Percentiles rank a stretch among this genome's conserved stretches.
phyloP scores from a whole-genome alignment of 768 basidiomycete species.

The Boletus insuetus region DNA sequence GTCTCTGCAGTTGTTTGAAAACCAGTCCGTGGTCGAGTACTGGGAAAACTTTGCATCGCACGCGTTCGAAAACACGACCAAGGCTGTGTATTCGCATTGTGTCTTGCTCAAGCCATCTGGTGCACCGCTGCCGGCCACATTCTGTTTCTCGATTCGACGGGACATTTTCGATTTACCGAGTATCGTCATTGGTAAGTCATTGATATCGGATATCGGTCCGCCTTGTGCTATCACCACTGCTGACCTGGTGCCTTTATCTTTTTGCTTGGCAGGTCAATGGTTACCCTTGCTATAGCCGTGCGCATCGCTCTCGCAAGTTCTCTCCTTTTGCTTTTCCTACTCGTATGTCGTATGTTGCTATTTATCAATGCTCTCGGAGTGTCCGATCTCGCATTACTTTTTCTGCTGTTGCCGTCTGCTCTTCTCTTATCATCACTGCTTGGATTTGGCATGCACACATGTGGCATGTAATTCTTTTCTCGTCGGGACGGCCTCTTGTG shows the following conservation, averaged over 20 bases:
- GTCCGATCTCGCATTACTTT: slow-evolving; percentile 1
- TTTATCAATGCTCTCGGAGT: slow-evolving; percentile 4
- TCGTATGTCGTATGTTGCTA: slow-evolving; percentile 14
- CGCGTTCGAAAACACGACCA: slow-evolving; percentile 96
- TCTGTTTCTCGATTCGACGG: slow-evolving; percentile 93
- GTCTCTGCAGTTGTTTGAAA: slow-evolving; percentile 75
- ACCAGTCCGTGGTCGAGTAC: slow-evolving; percentile 91
- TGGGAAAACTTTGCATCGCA: slow-evolving; percentile 97
- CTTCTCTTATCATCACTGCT: neutral
- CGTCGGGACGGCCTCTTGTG: neutral
- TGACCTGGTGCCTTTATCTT: neutral
- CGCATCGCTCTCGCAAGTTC: neutral
- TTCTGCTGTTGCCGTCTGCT: neutral
- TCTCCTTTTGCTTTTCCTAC: neutral
- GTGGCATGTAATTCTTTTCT: too few species aligned
- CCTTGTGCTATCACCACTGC: too few species aligned
- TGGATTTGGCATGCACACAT: neutral
- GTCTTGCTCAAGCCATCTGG: slow-evolving; percentile 84
- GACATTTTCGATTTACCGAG: slow-evolving; percentile 91
- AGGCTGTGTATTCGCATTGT: slow-evolving; percentile 91
- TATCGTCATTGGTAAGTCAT: slow-evolving; percentile 72
- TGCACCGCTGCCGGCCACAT: slow-evolving; percentile 84
- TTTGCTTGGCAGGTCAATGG: slow-evolving; percentile 73
- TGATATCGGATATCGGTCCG: neutral
- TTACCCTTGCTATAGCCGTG: slow-evolving; percentile 63